A percentile compares a stretch with the other conserved stretches of the same genome.
These are phyloP conservation scores for Phylloporus sp. DNA, from an alignment of 1,284 basidiomycete genomes.

Conservation along the genomic window DNA sequence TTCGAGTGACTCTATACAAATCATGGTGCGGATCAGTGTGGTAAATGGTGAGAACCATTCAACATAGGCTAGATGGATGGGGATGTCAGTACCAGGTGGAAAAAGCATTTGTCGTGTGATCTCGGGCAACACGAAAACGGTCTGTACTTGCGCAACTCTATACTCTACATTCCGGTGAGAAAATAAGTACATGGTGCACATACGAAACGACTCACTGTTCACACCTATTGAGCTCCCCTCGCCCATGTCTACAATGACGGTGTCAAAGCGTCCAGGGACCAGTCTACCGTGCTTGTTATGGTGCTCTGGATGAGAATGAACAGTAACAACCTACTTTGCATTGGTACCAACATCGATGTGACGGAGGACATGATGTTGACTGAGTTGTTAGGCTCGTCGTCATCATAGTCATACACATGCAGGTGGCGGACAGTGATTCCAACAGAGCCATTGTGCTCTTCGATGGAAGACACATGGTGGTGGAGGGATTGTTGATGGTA, in stretches of 20 bases:
- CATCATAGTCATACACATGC: too few relatives aligned
- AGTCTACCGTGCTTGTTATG: background rate
- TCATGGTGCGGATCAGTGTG: background rate
- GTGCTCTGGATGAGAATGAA: background rate
- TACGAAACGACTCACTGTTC: background rate
- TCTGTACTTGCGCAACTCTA: background rate
- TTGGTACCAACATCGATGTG: too few relatives aligned
- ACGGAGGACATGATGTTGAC: too few relatives aligned
- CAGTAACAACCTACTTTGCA: too few relatives aligned
- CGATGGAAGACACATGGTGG: too few relatives aligned
- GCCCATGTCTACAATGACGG: background rate
- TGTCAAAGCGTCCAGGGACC: background rate
- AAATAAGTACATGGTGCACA: background rate
- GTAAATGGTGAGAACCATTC: background rate
- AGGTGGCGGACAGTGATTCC: too few relatives aligned
- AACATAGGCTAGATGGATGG: background rate
- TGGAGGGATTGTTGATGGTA: too few relatives aligned
- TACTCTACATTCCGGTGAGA: background rate
- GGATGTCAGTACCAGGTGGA: background rate
- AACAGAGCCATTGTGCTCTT: too few relatives aligned
- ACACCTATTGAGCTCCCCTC: background rate
- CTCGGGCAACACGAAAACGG: background rate
- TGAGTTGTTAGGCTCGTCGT: too few relatives aligned
- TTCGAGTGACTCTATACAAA: background rate
- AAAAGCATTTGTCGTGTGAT: background rate